These are phyloP conservation scores for Clavispora santaluciae DNA, from an alignment of 805 yeast species.

Conservation along the genomic window DNA sequence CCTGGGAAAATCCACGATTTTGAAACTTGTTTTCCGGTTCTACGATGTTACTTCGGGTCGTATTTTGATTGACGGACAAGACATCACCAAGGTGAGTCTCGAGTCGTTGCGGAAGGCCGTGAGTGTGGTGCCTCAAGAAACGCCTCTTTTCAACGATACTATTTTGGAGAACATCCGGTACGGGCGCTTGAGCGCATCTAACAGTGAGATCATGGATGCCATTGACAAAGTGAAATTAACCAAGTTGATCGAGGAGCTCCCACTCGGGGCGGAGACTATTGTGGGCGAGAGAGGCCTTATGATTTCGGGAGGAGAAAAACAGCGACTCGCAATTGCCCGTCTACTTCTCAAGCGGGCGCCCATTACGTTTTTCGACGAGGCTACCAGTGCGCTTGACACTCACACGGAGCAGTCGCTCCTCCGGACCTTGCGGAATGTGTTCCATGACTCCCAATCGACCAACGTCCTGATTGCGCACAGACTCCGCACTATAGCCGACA, in stretches of 20 bases:
- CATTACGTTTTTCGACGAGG: slow-evolving; percentile 93
- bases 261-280: slow-evolving; percentile 77
- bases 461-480: slow-evolving; percentile 92
- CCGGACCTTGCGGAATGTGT: slow-evolving; percentile 64
- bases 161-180: slow-evolving; percentile 83
- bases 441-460: slow-evolving; percentile 55
- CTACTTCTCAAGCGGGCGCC: slow-evolving; percentile 82
- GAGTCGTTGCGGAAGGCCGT: slow-evolving; percentile 68
- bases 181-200: slow-evolving; percentile 71
- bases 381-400: slow-evolving; percentile 94
- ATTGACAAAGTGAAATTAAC: slow-evolving; percentile 69
- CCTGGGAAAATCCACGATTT: slow-evolving; percentile 87
- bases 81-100: slow-evolving; percentile 66
- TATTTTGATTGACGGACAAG: slow-evolving; percentile 84
- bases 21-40: slow-evolving; percentile 80
- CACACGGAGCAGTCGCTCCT: slow-evolving; percentile 87
- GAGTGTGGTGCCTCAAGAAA: slow-evolving; percentile 97
- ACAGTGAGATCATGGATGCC: slow-evolving; percentile 62
- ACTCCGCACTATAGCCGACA: slow-evolving; percentile 86
- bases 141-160: slow-evolving; percentile 90
- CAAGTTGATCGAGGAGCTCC: slow-evolving; percentile 59
- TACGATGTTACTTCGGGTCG: slow-evolving; percentile 79
- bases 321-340: slow-evolving; percentile 89
- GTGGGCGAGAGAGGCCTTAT: slow-evolving; percentile 98
- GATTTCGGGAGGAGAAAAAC: slow-evolving; percentile 99